phyloP scores from a whole-genome alignment of 306 rosid genomes.

The Casuarina cunninghamiana region DNA sequence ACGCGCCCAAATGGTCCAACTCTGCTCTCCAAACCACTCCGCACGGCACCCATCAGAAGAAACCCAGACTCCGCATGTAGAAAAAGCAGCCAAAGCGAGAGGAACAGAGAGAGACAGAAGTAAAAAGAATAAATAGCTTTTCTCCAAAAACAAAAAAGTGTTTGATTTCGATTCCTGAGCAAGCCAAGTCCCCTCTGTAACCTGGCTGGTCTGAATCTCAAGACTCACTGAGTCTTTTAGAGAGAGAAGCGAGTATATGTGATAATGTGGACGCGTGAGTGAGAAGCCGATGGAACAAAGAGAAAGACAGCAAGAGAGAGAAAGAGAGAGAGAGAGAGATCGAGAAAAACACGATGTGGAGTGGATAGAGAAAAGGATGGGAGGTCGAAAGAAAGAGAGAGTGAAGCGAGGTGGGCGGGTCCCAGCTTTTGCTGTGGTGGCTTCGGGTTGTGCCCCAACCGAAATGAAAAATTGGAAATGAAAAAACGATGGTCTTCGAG shows the following conservation, averaged over 20 bases:
- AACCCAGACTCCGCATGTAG: constrained; percentile 33
- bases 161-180: constrained; percentile 35
- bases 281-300: constrained; percentile 48
- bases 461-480: neutral
- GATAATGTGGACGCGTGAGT: constrained; percentile 70
- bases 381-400: neutral
- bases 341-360: constrained; percentile 5
- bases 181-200: constrained; percentile 40
- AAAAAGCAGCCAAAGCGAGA: constrained; percentile 24
- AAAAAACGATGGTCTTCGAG: neutral
- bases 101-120: neutral
- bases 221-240: neutral
- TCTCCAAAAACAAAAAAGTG: neutral
- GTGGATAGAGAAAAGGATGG: neutral
- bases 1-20: constrained; percentile 37
- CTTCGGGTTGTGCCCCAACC: constrained; percentile 42
- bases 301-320: constrained; percentile 16
- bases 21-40: constrained; percentile 33
- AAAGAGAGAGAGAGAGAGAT: constrained; percentile 37
- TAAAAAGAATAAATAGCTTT: neutral
- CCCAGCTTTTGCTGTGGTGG: constrained; percentile 46
- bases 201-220: constrained; percentile 46
- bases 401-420: constrained; percentile 44
- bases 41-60: constrained; percentile 28
- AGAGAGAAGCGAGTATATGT: constrained; percentile 19